Percentiles rank a stretch among this genome's conserved stretches.
Evolutionary conservation across 257 asterid species (phyloP).

Genomic region (Primulina tabacum): DNA sequence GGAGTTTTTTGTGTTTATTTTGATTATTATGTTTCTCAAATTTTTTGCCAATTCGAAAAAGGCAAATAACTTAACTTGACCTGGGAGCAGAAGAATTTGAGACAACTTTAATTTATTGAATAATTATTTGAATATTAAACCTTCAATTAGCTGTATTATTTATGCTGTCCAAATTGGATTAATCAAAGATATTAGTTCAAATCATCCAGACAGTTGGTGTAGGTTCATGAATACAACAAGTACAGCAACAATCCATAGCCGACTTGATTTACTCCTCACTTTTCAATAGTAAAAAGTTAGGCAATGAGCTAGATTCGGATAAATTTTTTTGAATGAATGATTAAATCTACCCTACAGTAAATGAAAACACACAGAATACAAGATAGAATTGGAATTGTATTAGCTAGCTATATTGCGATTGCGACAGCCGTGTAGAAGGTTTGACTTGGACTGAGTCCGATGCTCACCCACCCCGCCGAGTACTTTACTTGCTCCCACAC

Average conservation of each 20-base stretch:
- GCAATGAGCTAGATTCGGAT: no score
- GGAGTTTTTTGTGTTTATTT: no score
- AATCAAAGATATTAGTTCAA: not conserved
- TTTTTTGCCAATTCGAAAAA: not conserved
- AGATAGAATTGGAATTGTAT: not conserved
- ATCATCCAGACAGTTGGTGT: not conserved
- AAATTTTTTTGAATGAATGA: no score
- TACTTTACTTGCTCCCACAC: slow-evolving; percentile 9
- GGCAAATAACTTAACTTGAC: not conserved
- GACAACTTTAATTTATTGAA: not conserved
- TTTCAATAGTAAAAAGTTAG: no score
- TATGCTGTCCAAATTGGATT: not conserved
- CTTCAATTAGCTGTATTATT: not conserved
- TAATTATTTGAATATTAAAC: no score
- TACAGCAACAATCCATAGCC: not conserved
- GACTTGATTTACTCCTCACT: not conserved
- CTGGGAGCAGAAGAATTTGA: not conserved
- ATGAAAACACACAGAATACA: no score
- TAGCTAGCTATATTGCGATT: not conserved
- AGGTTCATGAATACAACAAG: not conserved
- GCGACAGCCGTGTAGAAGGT: slow-evolving; percentile 29
- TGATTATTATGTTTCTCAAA: no score
- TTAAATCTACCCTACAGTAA: no score
- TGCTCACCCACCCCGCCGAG: slow-evolving; percentile 19
- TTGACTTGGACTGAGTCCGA: slow-evolving; percentile 34